Evolutionary conservation across 768 basidiomycete species (phyloP).

Genomic region (Boletus sensibilis): DNA sequence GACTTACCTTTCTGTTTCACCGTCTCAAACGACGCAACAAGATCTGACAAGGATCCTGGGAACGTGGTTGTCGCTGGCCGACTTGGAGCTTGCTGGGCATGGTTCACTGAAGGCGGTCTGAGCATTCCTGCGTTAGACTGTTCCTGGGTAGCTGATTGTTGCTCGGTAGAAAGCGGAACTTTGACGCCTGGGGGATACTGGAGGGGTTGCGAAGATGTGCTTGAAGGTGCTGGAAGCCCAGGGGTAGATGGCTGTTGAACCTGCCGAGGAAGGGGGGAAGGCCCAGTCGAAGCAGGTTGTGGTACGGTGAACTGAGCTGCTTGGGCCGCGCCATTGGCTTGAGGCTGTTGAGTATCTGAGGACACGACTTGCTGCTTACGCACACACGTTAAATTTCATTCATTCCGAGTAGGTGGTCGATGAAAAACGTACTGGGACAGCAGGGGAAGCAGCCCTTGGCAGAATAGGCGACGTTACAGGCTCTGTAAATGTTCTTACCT

Average conservation of each 20-base stretch:
- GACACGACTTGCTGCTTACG: constrained; percentile 38
- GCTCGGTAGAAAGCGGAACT: constrained; percentile 45
- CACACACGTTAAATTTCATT: constrained; percentile 17
- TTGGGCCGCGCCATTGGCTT: constrained; percentile 35
- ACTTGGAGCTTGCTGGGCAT: constrained; percentile 42
- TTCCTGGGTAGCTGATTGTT: constrained; percentile 29
- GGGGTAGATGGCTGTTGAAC: constrained; percentile 40
- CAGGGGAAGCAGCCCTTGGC: constrained; percentile 42
- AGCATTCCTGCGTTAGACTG: constrained; percentile 43
- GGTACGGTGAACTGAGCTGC: constrained; percentile 27
- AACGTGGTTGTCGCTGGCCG: constrained; percentile 50
- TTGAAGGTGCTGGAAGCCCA: constrained; percentile 10
- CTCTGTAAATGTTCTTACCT: constrained; percentile 36
- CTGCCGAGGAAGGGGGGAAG: constrained; percentile 52
- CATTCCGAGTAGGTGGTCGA: constrained; percentile 9
- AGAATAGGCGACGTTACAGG: constrained; percentile 45
- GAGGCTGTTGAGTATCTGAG: constrained; percentile 39
- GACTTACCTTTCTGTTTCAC: constrained; percentile 93
- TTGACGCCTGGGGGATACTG: constrained; percentile 74
- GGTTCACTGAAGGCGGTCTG: constrained; percentile 53
- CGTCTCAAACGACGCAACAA: constrained; percentile 92
- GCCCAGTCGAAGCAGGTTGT: constrained; percentile 37
- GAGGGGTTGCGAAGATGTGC: constrained; percentile 35
- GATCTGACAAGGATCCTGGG: constrained; percentile 86
- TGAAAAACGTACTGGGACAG: constrained; percentile 39